Evolutionary conservation across 2,329 filamentous ascomycete genomes (phyloP).

Genomic region (Bipolaris sorokiniana): DNA sequence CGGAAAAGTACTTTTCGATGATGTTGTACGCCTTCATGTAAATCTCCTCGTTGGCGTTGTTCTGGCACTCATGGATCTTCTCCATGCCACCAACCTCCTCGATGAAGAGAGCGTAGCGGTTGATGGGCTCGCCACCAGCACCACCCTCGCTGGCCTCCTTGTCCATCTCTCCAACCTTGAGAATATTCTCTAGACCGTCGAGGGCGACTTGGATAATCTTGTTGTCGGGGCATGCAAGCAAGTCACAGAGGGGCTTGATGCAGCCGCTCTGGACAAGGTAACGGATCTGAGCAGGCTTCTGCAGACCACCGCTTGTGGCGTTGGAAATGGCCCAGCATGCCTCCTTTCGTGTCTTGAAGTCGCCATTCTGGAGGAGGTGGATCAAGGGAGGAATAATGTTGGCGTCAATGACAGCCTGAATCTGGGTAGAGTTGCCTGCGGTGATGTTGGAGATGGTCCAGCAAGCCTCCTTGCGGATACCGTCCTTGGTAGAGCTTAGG

Average conservation of each 20-base stretch:
- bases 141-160: constrained; percentile 79
- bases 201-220: constrained; percentile 99
- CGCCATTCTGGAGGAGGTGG: constrained; percentile 92
- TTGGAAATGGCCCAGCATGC: constrained; percentile 99
- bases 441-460: constrained; percentile 99
- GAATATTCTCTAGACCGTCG: constrained; percentile 97
- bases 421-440: constrained; percentile 95
- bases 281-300: constrained; percentile 98
- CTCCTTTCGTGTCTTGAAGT: constrained; percentile 99
- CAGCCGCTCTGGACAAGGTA: constrained; percentile 92
- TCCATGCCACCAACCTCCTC: constrained; percentile 99
- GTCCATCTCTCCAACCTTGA: constrained; percentile 99
- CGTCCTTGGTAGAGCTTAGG: constrained; percentile 95
- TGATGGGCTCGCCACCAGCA: constrained; percentile 71
- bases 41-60: constrained; percentile 99
- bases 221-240: constrained; percentile 95
- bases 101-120: constrained; percentile 96
- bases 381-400: constrained; percentile 97
- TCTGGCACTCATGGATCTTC: constrained; percentile 99
- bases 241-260: constrained; percentile 96
- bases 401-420: constrained; percentile 94
- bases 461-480: constrained; percentile 98
- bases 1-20: constrained; percentile 99
- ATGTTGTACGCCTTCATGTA: constrained; percentile 99
- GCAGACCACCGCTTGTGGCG: constrained; percentile 93